Base-by-base conservation (phyloP, 2,329 filamentous ascomycete genomes). In the Fusarium longipes region DNA sequence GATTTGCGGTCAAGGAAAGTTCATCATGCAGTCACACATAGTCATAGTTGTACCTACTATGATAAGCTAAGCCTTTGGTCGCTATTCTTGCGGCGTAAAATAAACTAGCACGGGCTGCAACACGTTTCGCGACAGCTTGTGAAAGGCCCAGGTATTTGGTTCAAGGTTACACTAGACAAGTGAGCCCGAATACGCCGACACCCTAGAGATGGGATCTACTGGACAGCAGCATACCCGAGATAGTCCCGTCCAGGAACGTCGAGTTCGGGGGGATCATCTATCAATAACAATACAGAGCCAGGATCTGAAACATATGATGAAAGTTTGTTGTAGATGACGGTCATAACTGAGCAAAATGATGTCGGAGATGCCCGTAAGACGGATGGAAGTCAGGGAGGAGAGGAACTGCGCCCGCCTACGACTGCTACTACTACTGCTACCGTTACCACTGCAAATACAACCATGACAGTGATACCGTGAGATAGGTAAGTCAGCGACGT, bases 351-450 rank as follows among this genome's bases (percentile, higher is more conserved):
- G 48, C 38, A 36, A 32, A 50, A 45, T 49, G n/a, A 59, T 59
- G 47, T 59, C 58, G 30, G 36, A 18, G 25, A 36, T 29, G n/a
- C 25, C 58, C 32, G 61, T 64, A 54, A 65, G 57, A 48, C 45
- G 27, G 57, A 50, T 30, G 57, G 39, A 52, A 57, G 53, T 50
- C 47, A 36, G 44, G n/a, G 18, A 27, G 30, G n/a, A 35, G 24
- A 20, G 14, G 24, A 27, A 51, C 57, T 63, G 63, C 57, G 59
- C 63, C 62, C 51, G 53, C 47, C 43, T 52, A 22, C 33, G 24
- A 63, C 50, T 58, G 56, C 57, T 53, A 63, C 63, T 65, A 25
- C 52, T 52, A 64, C 51, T 65, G 32, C 54, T 58, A 64, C 61
- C 48, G 35, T 47, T 38, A 44, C 52, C 33, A 57, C 42, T 56